A percentile compares a stretch with the other conserved stretches of the same genome.
These are phyloP conservation scores for Malus asiatica DNA, from an alignment of 306 rosid genomes.

Conservation along the genomic window DNA sequence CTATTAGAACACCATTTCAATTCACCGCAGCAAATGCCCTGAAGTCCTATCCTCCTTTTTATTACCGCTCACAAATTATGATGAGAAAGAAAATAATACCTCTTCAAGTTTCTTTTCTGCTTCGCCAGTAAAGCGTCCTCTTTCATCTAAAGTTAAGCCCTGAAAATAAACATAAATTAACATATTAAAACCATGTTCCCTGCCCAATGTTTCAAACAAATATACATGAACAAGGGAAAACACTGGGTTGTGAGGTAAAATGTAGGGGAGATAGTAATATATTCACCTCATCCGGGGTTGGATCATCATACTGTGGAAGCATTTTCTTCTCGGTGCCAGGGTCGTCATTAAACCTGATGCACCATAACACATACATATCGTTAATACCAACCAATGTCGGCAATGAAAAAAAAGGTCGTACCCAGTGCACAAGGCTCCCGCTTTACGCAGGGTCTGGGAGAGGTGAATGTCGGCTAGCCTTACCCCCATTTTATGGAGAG, in stretches of 20 bases:
- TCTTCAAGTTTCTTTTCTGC: conserved; percentile 92
- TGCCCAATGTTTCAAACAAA: neutral
- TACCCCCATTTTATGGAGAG: too few relatives aligned
- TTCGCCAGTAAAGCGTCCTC: conserved; percentile 64
- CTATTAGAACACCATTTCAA: neutral
- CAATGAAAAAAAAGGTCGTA: too few relatives aligned
- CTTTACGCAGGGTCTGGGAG: too few relatives aligned
- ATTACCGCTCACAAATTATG: neutral
- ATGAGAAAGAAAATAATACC: conserved; percentile 31
- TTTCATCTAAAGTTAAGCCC: conserved; percentile 80
- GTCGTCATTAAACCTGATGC: conserved; percentile 83
- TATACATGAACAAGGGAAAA: neutral
- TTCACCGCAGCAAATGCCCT: neutral
- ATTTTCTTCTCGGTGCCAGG: conserved; percentile 66
- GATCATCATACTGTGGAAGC: conserved; percentile 90
- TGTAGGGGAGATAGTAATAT: neutral
- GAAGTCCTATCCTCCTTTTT: conserved; percentile 3
- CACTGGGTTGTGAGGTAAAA: neutral
- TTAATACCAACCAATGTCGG: neutral
- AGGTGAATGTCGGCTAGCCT: too few relatives aligned
- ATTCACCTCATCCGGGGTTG: conserved; percentile 63
- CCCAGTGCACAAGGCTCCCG: too few relatives aligned
- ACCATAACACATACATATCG: conserved; percentile 8
- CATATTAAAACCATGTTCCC: neutral
- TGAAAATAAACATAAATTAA: conserved; percentile 25